phyloP scores from a whole-genome alignment of 805 yeast species.

The Blastobotrys americana region DNA sequence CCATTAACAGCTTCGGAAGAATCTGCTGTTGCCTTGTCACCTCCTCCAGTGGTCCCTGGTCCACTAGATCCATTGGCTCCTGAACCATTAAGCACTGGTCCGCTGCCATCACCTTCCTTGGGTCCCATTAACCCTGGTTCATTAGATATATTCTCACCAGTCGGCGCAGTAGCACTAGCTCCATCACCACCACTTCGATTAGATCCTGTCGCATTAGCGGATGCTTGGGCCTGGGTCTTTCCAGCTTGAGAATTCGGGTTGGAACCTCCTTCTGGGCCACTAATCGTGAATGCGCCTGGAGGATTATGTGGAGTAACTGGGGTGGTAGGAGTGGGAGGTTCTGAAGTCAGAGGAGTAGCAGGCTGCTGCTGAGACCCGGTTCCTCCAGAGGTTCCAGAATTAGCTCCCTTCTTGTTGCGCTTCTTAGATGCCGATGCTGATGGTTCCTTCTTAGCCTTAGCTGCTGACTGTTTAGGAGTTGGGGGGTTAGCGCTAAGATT shows the following conservation, averaged over 20 bases:
- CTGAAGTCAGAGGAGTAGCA: constrained; percentile 28
- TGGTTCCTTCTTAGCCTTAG: constrained; percentile 19
- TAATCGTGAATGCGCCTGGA: constrained; percentile 18
- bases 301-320: constrained; percentile 35
- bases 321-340: constrained; percentile 39
- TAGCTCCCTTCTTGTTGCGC: constrained; percentile 19
- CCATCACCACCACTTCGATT: too few relatives aligned
- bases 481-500: constrained; percentile 17
- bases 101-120: too few relatives aligned
- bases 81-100: too few relatives aligned
- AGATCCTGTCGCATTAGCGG: too few relatives aligned
- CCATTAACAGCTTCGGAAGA: constrained; percentile 6
- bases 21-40: neutral
- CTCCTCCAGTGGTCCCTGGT: neutral
- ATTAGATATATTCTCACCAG: too few relatives aligned
- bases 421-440: constrained; percentile 14
- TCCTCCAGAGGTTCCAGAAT: constrained; percentile 8
- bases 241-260: too few relatives aligned
- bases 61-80: neutral
- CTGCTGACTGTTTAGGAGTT: constrained; percentile 20
- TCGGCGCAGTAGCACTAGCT: too few relatives aligned
- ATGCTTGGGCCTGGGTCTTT: too few relatives aligned
- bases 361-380: constrained; percentile 11
- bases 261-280: too few relatives aligned
- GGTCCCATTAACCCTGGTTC: too few relatives aligned